Conservation (phyloP, 192 early-diverging fungal genomes). For the Irineochytrium annulatum region DNA sequence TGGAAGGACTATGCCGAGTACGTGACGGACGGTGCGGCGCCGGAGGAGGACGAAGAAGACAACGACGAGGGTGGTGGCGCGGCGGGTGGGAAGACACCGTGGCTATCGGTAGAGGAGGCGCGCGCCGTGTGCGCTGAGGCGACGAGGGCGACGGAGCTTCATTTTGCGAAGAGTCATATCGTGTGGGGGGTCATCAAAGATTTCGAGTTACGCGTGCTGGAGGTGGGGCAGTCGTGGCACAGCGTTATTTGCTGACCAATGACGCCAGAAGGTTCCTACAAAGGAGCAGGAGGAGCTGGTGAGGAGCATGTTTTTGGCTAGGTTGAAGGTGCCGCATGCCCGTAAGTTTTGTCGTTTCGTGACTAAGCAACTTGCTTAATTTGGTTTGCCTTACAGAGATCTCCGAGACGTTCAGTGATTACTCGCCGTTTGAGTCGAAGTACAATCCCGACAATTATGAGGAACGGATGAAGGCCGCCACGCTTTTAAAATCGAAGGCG, state of each 20-base stretch:
- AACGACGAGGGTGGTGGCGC: neutral
- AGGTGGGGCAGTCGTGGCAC: conserved; percentile 8
- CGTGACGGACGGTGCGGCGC: conserved; percentile 35
- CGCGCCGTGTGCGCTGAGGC: conserved; percentile 43
- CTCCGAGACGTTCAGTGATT: conserved; percentile 56
- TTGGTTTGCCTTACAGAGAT: conserved; percentile 31
- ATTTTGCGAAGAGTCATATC: conserved; percentile 57
- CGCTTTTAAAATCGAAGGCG: conserved; percentile 37
- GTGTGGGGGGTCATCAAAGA: conserved; percentile 59
- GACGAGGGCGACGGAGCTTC: conserved; percentile 41
- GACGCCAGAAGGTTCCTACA: neutral
- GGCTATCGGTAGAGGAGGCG: conserved; percentile 39
- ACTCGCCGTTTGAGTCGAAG: conserved; percentile 60
- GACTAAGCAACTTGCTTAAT: conserved; percentile 8
- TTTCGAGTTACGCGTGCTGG: conserved; percentile 54
- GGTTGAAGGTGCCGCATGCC: conserved; percentile 41
- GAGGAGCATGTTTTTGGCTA: conserved; percentile 34
- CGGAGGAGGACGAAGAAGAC: conserved; percentile 30
- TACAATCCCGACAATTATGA: conserved; percentile 56
- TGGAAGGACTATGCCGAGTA: conserved; percentile 64
- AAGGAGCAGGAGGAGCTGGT: conserved; percentile 17
- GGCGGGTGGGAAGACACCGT: too few relatives aligned
- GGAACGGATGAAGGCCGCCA: conserved; percentile 43
- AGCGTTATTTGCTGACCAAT: neutral
- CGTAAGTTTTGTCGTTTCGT: conserved; percentile 21